Evolutionary conservation across 2,329 filamentous ascomycete species (phyloP).

Genomic region (Alternaria gansuensis): DNA sequence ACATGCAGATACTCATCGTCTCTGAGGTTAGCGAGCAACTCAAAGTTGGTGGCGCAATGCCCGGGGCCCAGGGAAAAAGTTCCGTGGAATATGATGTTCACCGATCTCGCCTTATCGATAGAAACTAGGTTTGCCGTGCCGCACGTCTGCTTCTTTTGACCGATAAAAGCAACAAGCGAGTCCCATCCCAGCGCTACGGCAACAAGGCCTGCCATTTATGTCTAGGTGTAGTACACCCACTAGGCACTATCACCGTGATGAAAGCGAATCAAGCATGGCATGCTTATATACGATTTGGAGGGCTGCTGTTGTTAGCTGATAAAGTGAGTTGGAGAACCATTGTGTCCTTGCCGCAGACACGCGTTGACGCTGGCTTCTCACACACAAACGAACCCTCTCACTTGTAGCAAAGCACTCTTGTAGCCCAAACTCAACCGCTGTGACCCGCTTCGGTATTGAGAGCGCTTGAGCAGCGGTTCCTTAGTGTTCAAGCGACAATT

Average conservation of each 20-base stretch:
- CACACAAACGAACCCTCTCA: background rate
- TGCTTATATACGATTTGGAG: background rate
- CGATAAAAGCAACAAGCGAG: conserved; percentile 17
- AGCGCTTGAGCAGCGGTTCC: conserved; percentile 5
- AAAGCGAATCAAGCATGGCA: conserved; percentile 4
- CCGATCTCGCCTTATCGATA: conserved; percentile 20
- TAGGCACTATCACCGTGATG: conserved; percentile 10
- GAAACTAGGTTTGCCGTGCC: conserved; percentile 15
- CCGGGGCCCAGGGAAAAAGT: conserved; percentile 11
- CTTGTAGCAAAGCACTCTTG: background rate
- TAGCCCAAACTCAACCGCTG: background rate
- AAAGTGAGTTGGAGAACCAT: background rate
- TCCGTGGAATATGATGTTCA: conserved; percentile 16
- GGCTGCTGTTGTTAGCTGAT: background rate
- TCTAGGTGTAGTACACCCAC: conserved; percentile 14
- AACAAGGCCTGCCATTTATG: conserved; percentile 8
- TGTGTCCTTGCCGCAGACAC: background rate
- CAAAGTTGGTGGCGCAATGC: conserved; percentile 22
- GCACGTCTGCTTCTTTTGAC: conserved; percentile 13
- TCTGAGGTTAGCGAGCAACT: conserved; percentile 2
- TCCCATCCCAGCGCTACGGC: conserved; percentile 15
- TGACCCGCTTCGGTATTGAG: conserved; percentile 1
- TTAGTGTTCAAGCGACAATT: conserved; percentile 5
- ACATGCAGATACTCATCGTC: conserved; percentile 4
- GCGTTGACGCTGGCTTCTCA: background rate